Base-by-base conservation (phyloP, 257 asterid genomes). In the Lithospermum erythrorhizon region DNA sequence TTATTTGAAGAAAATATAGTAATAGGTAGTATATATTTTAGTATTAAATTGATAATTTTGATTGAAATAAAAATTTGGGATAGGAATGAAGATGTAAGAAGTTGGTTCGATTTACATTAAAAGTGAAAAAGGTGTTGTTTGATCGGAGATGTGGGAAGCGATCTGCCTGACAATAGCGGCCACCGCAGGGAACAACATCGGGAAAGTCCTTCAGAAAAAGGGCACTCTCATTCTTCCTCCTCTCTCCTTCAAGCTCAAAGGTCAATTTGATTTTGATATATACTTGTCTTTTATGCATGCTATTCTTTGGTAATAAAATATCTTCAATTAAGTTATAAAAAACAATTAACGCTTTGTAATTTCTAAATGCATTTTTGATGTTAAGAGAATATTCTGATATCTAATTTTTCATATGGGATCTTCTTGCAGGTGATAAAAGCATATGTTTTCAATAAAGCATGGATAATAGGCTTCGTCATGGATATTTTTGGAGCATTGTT, bases 161-260 rank as follows among this genome's bases (percentile, higher is more conserved):
- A 78, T 86, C 67, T 81, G 85, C 83, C 70, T 93, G 16, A 93
- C 99, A 72, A 22, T 89, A 48, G 96, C 95, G 62, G 99, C 99
- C 51, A 89, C 97, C 58, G 97, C 97, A 68, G 99, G 97, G 1
- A 93, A 89, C 76, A 93, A 93, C 85, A 89, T 93, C 81, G 99
- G 99, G 59, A 93, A 93, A 79, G 95, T 89, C 51, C 96, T 93
- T 24, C 97, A 93, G 89, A 93, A 93, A 52, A 93, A 88, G 74
- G 97, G 99, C 81, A 93, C 99, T 63, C 86, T 86, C 79, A 89
- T 93, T 79, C 96, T 93, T 55, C 99, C 99, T 21, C 97, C 96
- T 55, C 87, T 93, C 71, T 89, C 99, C 55, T 81, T 93, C 80
- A 93, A 93, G 89, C 86, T 84, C 78, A 93, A 93, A 27, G 32